Percentiles rank a stretch among this genome's conserved stretches.
These are phyloP conservation scores for Globisporangium nodosum DNA, from an alignment of 352 stramenopile species.

Conservation along the genomic window DNA sequence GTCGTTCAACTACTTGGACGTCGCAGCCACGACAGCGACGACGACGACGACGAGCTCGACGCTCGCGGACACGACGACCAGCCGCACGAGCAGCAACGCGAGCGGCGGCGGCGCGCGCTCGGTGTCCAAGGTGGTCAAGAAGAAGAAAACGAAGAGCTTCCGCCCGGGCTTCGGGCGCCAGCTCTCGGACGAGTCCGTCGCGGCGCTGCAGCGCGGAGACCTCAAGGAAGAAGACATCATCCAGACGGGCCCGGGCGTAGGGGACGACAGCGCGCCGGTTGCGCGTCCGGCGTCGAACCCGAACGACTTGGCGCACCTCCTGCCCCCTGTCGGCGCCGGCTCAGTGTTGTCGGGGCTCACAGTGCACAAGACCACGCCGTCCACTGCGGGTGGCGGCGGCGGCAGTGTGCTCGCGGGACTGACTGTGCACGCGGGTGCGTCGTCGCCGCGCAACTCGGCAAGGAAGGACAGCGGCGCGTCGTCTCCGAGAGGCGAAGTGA, in stretches of 20 bases:
- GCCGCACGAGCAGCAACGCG: conserved; percentile 16
- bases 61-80: conserved; percentile 9
- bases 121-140: conserved; percentile 62
- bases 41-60: conserved; percentile 2
- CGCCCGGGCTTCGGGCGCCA: conserved; percentile 77
- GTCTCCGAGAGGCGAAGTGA: conserved; percentile 16
- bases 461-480: not conserved
- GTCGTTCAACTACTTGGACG: conserved; percentile 65
- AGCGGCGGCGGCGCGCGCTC: conserved; percentile 20
- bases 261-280: conserved; percentile 21
- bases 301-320: conserved; percentile 58
- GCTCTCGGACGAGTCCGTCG: conserved; percentile 78
- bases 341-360: conserved; percentile 67
- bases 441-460: not conserved
- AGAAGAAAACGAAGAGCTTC: conserved; percentile 86
- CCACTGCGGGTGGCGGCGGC: not conserved
- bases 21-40: too few species aligned
- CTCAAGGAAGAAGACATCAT: conserved; percentile 70
- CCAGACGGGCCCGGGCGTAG: conserved; percentile 11
- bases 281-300: conserved; percentile 29
- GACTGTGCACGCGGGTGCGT: conserved; percentile 41
- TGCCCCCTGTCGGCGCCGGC: conserved; percentile 46
- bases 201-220: conserved; percentile 70
- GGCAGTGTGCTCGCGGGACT: conserved; percentile 54
- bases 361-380: conserved; percentile 27